phyloP scores from a whole-genome alignment of 2,329 filamentous ascomycete species.

The Catunica adiposa region DNA sequence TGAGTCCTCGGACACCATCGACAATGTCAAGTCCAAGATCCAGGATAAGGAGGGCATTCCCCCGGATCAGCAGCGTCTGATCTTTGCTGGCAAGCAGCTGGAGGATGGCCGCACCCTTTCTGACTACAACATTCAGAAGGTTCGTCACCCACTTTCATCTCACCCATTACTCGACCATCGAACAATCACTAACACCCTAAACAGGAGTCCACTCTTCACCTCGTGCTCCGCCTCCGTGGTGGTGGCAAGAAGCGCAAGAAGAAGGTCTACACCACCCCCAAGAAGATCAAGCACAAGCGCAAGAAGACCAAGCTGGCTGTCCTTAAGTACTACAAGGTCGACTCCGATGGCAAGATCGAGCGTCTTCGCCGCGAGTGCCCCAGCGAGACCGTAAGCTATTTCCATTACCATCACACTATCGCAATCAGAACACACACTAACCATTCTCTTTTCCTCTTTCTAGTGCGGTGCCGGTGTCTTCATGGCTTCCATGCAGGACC shows the following conservation, averaged over 20 bases:
- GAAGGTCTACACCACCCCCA: slow-evolving; percentile 99
- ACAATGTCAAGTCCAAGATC: slow-evolving; percentile 99
- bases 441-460: neutral
- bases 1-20: slow-evolving; percentile 98
- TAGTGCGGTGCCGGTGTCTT: slow-evolving; percentile 99
- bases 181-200: slow-evolving; percentile 5
- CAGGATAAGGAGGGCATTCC: slow-evolving; percentile 99
- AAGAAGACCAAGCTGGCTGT: slow-evolving; percentile 99
- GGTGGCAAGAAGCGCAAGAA: slow-evolving; percentile 99
- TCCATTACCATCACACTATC: neutral
- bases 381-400: slow-evolving; percentile 54
- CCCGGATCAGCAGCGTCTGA: slow-evolving; percentile 96
- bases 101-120: slow-evolving; percentile 97
- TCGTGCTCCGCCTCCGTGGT: slow-evolving; percentile 95
- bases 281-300: slow-evolving; percentile 99
- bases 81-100: slow-evolving; percentile 99
- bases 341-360: slow-evolving; percentile 99
- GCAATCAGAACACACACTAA: slow-evolving; percentile 21
- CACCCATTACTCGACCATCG: neutral
- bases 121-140: slow-evolving; percentile 99
- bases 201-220: slow-evolving; percentile 63
- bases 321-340: slow-evolving; percentile 99
- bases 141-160: slow-evolving; percentile 34
- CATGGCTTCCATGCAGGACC: slow-evolving; percentile 99
- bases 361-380: slow-evolving; percentile 97